phyloP scores from a whole-genome alignment of 1,284 basidiomycete genomes.

The Moesziomyces parantarcticus region DNA sequence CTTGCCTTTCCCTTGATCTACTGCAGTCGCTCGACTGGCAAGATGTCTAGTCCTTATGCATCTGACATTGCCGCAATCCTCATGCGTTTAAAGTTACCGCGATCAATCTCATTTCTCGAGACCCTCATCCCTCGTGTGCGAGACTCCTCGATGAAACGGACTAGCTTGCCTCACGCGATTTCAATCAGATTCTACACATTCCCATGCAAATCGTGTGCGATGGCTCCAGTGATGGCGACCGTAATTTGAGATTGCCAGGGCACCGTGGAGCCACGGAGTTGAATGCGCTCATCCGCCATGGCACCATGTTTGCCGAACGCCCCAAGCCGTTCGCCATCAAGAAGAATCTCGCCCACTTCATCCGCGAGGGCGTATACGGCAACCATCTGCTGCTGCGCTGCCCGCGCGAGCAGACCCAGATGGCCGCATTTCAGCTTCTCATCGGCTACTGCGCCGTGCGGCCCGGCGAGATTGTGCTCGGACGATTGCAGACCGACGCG shows the following conservation, averaged over 20 bases:
- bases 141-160: no score
- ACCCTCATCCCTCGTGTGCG: no score
- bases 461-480: background rate
- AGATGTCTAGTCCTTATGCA: slow-evolving; percentile 1
- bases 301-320: background rate
- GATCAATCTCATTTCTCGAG: no score
- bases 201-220: no score
- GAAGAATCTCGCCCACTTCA: background rate
- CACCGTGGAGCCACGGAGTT: no score
- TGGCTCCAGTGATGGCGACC: no score
- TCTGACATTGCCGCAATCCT: background rate
- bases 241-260: no score
- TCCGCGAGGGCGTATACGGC: slow-evolving; percentile 1
- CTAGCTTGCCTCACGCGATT: no score
- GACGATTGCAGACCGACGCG: background rate
- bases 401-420: slow-evolving; percentile 1
- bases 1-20: background rate
- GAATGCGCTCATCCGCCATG: background rate
- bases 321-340: background rate
- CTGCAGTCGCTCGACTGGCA: slow-evolving; percentile 13
- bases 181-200: no score
- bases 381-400: slow-evolving; percentile 1
- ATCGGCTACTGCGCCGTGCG: slow-evolving; percentile 1
- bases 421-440: background rate
- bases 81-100: no score